Evolutionary conservation across 1,139 yeast genomes (phyloP), one percentile per base, ranked within the genome.

Genomic region (Yamadazyma songkhlaensis): DNA sequence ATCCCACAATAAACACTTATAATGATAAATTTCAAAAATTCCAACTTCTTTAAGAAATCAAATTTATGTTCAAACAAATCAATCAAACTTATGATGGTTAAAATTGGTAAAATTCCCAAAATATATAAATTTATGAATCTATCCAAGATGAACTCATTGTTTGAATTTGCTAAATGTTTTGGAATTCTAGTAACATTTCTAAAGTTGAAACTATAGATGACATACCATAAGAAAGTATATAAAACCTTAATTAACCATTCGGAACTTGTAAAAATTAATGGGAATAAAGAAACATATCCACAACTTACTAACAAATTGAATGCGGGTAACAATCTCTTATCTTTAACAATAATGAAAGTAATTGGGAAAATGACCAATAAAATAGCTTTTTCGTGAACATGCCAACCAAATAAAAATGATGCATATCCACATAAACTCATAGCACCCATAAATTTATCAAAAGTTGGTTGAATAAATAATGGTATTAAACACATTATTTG

Each of bases 331-430:
- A 89, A 64, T 38, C 94, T 73, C 43, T 83, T 74, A 54, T 89
- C 96, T 26, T 77, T 72, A 10, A 82, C 70, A 2, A 84, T 86
- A 27, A 90, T 62, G 56, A 92, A 84, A 4, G 94, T 74, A 55
- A 88, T 79, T 1, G 99, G 98, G 53, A 94, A 77, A n/a, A 92
- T 85, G 2, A 90, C 84, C 24, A 89, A 62, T 67, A 94, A 73
- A 29, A 92, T 80, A 0, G 98, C 98, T 72, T 92, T 92, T 60
- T 90, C 98, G 62, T 92, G 98, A 20, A 92, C 98, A 57, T 92
- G 98, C 97, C 97, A 92, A 6, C 99, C 98, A 62, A 92, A 92
- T 38, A 92, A 64, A 55, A 87, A 92, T 4, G 96, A 85, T 0
- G 97, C 82, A 62, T 78, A 88, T 2, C 95, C 98, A 63, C 97